phyloP scores from a whole-genome alignment of 2,329 filamentous ascomycete genomes.

The Alternaria sp. region DNA sequence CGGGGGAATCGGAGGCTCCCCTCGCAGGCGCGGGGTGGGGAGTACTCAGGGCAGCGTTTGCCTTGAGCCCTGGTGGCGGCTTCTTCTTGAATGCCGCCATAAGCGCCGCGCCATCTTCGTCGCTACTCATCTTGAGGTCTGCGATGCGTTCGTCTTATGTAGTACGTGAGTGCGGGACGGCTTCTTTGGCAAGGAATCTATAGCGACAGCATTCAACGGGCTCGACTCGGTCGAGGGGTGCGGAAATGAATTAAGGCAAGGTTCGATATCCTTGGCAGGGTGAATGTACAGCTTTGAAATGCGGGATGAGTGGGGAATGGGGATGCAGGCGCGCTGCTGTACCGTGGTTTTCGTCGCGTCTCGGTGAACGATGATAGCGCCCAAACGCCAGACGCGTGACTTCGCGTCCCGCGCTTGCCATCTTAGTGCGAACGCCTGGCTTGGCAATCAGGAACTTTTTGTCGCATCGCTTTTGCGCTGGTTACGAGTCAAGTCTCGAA shows the following conservation, averaged over 20 bases:
- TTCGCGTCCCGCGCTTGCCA: slow-evolving; percentile 9
- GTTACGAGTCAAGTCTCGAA: background rate
- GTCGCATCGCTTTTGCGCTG: background rate
- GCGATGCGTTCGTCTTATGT: background rate
- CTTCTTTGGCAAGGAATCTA: background rate
- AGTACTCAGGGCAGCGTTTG: background rate
- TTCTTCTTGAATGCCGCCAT: slow-evolving; percentile 39
- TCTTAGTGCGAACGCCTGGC: slow-evolving; percentile 8
- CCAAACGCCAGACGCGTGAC: slow-evolving; percentile 16
- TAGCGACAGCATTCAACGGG: background rate
- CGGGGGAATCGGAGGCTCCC: slow-evolving; percentile 21
- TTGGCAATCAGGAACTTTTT: slow-evolving; percentile 12
- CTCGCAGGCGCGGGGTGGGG: background rate
- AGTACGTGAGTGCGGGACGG: background rate
- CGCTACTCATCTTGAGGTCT: slow-evolving; percentile 28
- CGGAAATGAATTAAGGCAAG: background rate
- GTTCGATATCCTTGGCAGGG: background rate
- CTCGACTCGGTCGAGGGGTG: background rate
- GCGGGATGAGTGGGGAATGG: background rate
- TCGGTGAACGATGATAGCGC: background rate
- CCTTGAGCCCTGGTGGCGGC: background rate
- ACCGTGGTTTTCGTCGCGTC: background rate
- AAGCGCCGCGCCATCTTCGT: slow-evolving; percentile 30
- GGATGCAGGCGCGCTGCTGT: background rate
- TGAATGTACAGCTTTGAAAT: background rate